Evolutionary conservation across 805 yeast species (phyloP), one percentile per base, ranked within the genome.

Genomic region (Candida piceae): DNA sequence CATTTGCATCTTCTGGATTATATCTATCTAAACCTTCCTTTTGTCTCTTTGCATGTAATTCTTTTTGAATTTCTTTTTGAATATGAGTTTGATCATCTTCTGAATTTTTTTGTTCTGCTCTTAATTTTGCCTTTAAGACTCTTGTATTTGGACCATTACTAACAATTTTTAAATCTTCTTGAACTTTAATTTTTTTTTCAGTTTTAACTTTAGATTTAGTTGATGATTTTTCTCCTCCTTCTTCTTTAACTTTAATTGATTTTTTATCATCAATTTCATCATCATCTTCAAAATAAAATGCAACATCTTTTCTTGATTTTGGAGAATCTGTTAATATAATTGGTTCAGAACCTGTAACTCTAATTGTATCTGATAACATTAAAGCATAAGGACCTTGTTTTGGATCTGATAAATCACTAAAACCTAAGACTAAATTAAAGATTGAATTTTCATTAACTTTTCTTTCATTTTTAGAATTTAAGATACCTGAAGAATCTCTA

Each of bases 1-100:
- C 80, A 21, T 74, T 72, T 5, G 86, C 85, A 61, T 79, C 90
- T 11, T 86, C 84, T 31, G 86, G 84, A 42, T 83, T 79, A 55
- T 80, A 89, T 54, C 94, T 73, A 35, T 82, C 76, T 40, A 84
- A 65, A 22, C 98, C 98, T 53, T 84, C 90, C 51, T 84, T 84
- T 56, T 84, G 90, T 55, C 95, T 71, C 55, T 79, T 83, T 35
- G 81, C 87, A 58, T 87, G 96, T 35, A 90, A 69, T 48, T 83
- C 84, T 40, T 71, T 70, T 63, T 93, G 98, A 44, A 82, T 80
- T 51, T 80, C 88, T 53, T 79, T 84, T 46, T 93, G 80, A 42
- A 85, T 78, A 53, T 78, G 80, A 47, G 87, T 93, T 34, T 76
- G 72, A 35, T 82, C 84, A 49, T 86, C 96, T 43, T 82, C 89